Evolutionary conservation across 176 grass and related monocot species (phyloP), one percentile per base, ranked within the genome.

Genomic region (Musa beccarii): DNA sequence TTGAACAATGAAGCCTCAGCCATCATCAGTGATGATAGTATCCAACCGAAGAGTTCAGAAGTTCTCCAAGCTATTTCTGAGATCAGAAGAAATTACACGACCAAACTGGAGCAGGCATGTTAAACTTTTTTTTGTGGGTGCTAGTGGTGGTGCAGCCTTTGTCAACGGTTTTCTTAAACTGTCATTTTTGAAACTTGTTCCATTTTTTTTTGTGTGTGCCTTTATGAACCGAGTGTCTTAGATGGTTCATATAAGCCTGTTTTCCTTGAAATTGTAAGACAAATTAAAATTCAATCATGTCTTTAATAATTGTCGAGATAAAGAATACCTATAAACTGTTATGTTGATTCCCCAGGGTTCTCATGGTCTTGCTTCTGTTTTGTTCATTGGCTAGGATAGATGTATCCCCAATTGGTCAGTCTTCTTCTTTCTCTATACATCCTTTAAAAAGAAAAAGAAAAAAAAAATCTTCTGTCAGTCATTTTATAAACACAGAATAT

Each of bases 101-200:
- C 74, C 87, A 99, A 92, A 87, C 75, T 99, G 78, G 95, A 94
- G 88, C 88, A 99, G 95, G 95, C 91, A 79, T 69, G 75, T 52
- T 65, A 63, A 19, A 21, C 25, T 10, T 16, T 13, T 59, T 61
- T 72, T 71, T 22, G 8, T 9, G 2, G 51, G 19, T 12, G 12
- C 8, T 66, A 8, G 25, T 66, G 21, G 15, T 61, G 34, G 34
- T 61, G 57, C 57, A 61, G 57, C 57, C 17, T 61, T 17, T 7
- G 34, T 61, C 1, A n/a, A 19, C n/a, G 57, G 16, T 61, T 19
- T 61, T 19, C 8, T n/a, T 61, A 61, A 61, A 61, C 8, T 61
- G 23, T 72, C 63, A 34, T 56, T 63, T 53, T 50, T 74, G 49
- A 24, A 54, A 66, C 25, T 10, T 2, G 12, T 49, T 51, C 16